Evolutionary conservation across 768 basidiomycete species (phyloP), one percentile per base, ranked within the genome.

Genomic region (Amanita rubescens): DNA sequence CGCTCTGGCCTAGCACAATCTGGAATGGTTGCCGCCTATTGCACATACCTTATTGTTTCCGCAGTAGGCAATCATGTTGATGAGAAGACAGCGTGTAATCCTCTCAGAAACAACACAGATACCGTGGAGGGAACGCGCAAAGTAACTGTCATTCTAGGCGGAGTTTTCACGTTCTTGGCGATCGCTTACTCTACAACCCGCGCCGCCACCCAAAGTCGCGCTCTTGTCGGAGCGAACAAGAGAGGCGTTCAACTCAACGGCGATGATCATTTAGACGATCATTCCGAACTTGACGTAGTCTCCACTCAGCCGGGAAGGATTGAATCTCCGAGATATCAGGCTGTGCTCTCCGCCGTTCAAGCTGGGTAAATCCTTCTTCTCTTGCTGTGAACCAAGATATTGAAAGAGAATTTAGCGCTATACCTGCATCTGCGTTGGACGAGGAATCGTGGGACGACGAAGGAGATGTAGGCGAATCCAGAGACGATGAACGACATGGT

Each of bases 161-260:
- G 91, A 7, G 67, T 92, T 10, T 96, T 99, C 69, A 99, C 96
- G 0, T 99, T 99, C 82, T 70, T 98, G 43, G 94, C 96, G 4
- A 96, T 99, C 60, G 95, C 96, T 6, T 99, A 97, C 65, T 97
- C 94, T 25, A 98, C 96, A 0, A 90, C 86, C 22, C 79, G 95
- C 48, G 96, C 96, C 5, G 96, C 96, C 9, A 99, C 96, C 0
- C 93, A 95, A 69, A 91, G 89, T 62, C 83, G 89, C 55, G 95
- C 93, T 6, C 71, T 99, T 20, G 86, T 88, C 0, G 94, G 94
- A 2, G 83, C 75, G 55, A 75, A 75, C 27, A 87, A 81, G 70
- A 75, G 71, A 56, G 82, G 82, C 11, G 78, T 97, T 34, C 76
- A 82, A 34, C 71, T 94, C n/a, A 81, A 81, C 44, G 73, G 74